Conservation (phyloP, 228 moss, liverwort and hornwort species). For the Sphagnum magellanicum region DNA sequence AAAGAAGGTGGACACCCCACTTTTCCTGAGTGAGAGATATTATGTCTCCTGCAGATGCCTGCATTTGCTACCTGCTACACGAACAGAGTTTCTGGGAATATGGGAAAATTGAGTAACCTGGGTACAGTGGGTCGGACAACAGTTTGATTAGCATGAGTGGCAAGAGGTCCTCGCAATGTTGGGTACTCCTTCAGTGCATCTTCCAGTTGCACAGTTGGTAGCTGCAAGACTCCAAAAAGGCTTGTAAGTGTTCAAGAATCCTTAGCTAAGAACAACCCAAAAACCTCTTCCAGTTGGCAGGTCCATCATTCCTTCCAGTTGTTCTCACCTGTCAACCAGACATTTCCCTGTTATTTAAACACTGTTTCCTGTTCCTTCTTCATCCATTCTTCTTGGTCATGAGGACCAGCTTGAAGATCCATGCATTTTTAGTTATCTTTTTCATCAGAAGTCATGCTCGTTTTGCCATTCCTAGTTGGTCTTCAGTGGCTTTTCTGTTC, state of each 20-base stretch:
- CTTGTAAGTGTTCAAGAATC: background rate
- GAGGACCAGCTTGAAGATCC: background rate
- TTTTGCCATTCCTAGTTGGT: background rate
- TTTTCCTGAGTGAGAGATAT: background rate
- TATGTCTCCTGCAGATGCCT: background rate
- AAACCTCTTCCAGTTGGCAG: background rate
- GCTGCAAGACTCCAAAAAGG: slow-evolving; percentile 24
- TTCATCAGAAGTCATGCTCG: background rate
- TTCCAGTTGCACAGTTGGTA: slow-evolving; percentile 91
- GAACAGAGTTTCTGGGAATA: background rate
- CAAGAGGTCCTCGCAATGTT: slow-evolving; percentile 72
- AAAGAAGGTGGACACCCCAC: background rate
- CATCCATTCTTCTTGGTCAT: background rate
- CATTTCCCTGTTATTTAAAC: background rate
- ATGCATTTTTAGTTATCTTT: background rate
- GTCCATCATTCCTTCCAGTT: background rate
- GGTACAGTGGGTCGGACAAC: slow-evolving; percentile 85
- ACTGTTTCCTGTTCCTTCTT: background rate
- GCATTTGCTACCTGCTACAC: background rate
- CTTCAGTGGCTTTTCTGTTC: too few species aligned
- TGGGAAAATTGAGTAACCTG: slow-evolving; percentile 27
- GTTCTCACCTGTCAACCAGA: background rate
- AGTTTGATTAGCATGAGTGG: slow-evolving; percentile 91
- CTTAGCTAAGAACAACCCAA: background rate
- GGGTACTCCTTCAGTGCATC: slow-evolving; percentile 94